A percentile compares a stretch with the other conserved stretches of the same genome.
These are phyloP conservation scores for Myrmaecium sp. DNA, from an alignment of 2,329 filamentous ascomycete genomes.

Conservation along the genomic window DNA sequence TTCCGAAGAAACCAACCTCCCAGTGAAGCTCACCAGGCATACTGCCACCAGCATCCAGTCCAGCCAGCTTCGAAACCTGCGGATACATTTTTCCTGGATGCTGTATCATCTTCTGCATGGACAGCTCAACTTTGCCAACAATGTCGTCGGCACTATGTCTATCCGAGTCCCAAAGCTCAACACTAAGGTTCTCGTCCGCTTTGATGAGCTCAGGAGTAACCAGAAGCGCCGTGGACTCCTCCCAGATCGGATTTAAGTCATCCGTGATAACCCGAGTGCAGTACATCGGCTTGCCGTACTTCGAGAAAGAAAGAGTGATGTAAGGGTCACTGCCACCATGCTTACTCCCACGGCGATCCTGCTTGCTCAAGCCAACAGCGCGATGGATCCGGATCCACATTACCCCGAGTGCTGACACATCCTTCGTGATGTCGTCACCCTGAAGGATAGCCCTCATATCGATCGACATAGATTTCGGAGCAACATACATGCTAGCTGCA, in stretches of 20 bases:
- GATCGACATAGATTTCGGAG: conserved; percentile 83
- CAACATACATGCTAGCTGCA: conserved; percentile 79
- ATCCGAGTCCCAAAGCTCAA: conserved; percentile 95
- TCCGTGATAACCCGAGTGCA: conserved; percentile 93
- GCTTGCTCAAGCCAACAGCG: conserved; percentile 75
- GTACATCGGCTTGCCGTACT: conserved; percentile 95
- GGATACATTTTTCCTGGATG: conserved; percentile 88
- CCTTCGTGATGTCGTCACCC: conserved; percentile 84
- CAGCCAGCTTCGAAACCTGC: conserved; percentile 66
- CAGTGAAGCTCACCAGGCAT: conserved; percentile 93
- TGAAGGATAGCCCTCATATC: conserved; percentile 82
- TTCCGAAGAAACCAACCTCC: conserved; percentile 92
- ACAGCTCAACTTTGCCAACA: conserved; percentile 84
- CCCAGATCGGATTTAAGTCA: conserved; percentile 82
- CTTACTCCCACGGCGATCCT: conserved; percentile 65
- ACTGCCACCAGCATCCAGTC: conserved; percentile 63
- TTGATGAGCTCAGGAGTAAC: conserved; percentile 84
- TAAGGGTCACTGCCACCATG: conserved; percentile 89
- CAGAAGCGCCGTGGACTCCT: conserved; percentile 70
- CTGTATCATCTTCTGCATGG: conserved; percentile 87
- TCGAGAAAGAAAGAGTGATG: conserved; percentile 86
- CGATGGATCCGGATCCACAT: conserved; percentile 86
- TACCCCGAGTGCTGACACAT: conserved; percentile 70
- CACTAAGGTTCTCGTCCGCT: conserved; percentile 78
- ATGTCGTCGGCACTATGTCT: conserved; percentile 84